Conservation (phyloP, 176 grass and related monocot species). For the Bothriochloa decipiens region DNA sequence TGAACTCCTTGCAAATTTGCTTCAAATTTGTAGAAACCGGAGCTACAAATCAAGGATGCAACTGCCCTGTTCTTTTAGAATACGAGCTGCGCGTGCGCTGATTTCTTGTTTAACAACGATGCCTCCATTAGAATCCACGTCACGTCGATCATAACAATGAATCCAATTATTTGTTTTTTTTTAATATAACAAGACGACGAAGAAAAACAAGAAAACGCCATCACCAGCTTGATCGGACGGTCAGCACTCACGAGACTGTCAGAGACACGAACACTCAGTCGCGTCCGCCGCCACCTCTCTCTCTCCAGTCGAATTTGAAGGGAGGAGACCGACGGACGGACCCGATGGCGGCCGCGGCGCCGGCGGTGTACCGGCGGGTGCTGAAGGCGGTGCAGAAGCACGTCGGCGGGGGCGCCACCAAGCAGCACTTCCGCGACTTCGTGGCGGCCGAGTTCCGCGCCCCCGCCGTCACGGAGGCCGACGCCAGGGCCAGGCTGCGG, state of each 20-base stretch:
- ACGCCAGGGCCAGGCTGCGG: slow-evolving; percentile 49
- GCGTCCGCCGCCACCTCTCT: neutral
- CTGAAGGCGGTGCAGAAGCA: slow-evolving; percentile 69
- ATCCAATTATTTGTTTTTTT: neutral
- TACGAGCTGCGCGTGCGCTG: too few species aligned
- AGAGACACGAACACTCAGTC: neutral
- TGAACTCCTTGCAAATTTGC: neutral
- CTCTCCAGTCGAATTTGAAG: neutral
- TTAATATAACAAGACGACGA: neutral
- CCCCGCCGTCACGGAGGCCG: slow-evolving; percentile 39
- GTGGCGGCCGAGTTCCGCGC: slow-evolving; percentile 59
- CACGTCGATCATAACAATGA: neutral
- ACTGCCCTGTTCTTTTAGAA: too few species aligned
- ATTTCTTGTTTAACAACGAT: neutral
- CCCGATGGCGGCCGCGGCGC: slow-evolving; percentile 35
- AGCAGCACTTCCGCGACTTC: slow-evolving; percentile 68
- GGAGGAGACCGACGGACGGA: neutral
- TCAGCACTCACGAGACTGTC: too few species aligned
- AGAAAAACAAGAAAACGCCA: neutral
- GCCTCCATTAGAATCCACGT: neutral
- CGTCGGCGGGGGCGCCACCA: slow-evolving; percentile 41
- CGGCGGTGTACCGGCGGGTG: slow-evolving; percentile 52
- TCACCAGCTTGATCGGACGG: slow-evolving; percentile 23
- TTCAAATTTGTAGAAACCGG: too few species aligned
- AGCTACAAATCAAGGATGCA: too few species aligned